Percentiles rank a stretch among this genome's conserved stretches.
These are phyloP conservation scores for Seiridium cupressi DNA, from an alignment of 2,329 filamentous ascomycete species.

Conservation along the genomic window DNA sequence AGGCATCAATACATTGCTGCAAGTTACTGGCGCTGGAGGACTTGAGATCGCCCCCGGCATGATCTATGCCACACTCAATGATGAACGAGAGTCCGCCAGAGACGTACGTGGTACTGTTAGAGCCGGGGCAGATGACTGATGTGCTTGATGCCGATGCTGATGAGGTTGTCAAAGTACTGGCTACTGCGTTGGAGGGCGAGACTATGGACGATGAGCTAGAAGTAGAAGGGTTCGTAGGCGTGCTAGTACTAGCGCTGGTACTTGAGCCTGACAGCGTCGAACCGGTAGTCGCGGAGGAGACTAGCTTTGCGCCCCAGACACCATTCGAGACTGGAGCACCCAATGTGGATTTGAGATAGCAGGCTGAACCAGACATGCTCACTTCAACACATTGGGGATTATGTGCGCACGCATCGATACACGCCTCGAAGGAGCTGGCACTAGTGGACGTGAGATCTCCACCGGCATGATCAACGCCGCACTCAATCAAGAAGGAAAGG, in stretches of 20 bases:
- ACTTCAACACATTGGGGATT: neutral
- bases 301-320: neutral
- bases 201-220: neutral
- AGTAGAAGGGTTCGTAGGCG: neutral
- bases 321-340: neutral
- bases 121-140: conserved; percentile 23
- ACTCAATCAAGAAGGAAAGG: neutral
- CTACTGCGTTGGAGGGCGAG: neutral
- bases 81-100: neutral
- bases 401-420: neutral
- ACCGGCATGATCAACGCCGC: neutral
- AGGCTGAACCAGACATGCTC: neutral
- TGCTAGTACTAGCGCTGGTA: neutral
- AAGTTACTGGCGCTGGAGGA: neutral
- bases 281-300: neutral
- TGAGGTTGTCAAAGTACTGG: conserved; percentile 11
- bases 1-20: neutral
- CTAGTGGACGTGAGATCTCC: neutral
- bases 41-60: conserved; percentile 4
- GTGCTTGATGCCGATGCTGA: conserved; percentile 7
- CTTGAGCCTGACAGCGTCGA: neutral
- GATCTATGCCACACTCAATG: conserved; percentile 3
- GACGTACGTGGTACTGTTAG: neutral
- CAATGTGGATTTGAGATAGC: neutral
- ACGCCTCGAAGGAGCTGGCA: neutral